Evolutionary conservation across 306 rosid genomes (phyloP), one percentile per base, ranked within the genome.

Genomic region (Castanopsis chinensis): DNA sequence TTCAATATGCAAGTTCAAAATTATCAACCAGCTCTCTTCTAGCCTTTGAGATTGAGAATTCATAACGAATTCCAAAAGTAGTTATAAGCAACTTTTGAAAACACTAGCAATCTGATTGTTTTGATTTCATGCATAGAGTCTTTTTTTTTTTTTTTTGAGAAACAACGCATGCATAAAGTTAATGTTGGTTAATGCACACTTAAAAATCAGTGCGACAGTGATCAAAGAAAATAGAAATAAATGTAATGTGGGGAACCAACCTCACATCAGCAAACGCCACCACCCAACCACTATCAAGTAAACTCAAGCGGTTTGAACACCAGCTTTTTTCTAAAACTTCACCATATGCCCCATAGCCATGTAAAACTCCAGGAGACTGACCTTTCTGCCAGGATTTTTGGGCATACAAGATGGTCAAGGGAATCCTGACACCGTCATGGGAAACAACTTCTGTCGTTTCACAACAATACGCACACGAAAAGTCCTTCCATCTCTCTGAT

Each of bases 311-410:
- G 76, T 90, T 79, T 21, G 97, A 64, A 73, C 90, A 90, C 98
- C 98, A 95, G 88, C 93, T 88, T 87, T 89, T 90, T 71, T 90
- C 94, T 77, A 92, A 83, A 80, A 80, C 84, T 86, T 95, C 99
- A 23, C 99, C 98, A 56, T 95, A 95, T 72, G 99, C 92, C 64
- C 99, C 99, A 89, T 92, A 95, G 70, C 97, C 99, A 69, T 85
- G 88, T 81, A 95, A 81, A 82, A 95, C 84, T 75, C 99, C 97
- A 4, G 97, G 97, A 3, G 92, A 83, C 63, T 51, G 88, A 74
- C 87, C 90, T 81, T 90, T 83, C 73, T 79, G 71, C 97, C 97
- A 91, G 35, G 89, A 83, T 52, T 79, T 68, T 81, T 76, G 89
- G 54, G 95, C 87, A 90, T 91, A 90, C 87, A 89, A 86, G 68